Evolutionary conservation across 2,329 filamentous ascomycete species (phyloP), one percentile per base, ranked within the genome.

Genomic region (Zarea fungicola): DNA sequence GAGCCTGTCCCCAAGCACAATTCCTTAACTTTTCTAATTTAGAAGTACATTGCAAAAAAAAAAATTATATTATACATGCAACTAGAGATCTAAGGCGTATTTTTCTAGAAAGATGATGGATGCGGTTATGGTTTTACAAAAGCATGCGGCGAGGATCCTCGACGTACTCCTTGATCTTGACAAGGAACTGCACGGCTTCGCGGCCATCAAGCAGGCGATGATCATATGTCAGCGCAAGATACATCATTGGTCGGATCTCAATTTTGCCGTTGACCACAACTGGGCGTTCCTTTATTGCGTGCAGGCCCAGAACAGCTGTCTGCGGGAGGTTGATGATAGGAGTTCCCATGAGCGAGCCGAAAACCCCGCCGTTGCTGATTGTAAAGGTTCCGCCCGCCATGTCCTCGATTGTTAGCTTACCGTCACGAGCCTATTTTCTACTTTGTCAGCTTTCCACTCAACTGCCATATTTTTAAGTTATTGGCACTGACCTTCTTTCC

Each of bases 231-330:
- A 99, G 78, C 35, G 93, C 93, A 56, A 99, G 81, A 70, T 96
- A 97, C 93, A 99, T 99, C 90, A 99, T 97, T n/a, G 93, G 93
- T 57, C 93, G 82, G 59, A 96, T 88, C 69, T 96, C 91, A 50
- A 97, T 77, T 75, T 96, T 95, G 63, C 93, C 93, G 62, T 97
- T 90, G 54, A 97, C 77, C 22, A 80, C 92, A 45, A 96, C 83
- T 3, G 92, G 84, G 62, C 87, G 88, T 48, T 99, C 90, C 76
- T 99, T 99, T 71, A 96, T 96, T 40, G 92, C 90, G 67, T 99
- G 92, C 19, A 96, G 83, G 56, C 92, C 92, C 51, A 96, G 80
- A 9, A 96, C 91, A 50, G 89, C 87, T 52, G 87, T 92, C 67
- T 97, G 92, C 13, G 92, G 92, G 41, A 96, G 77, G 72, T 99